phyloP scores from a whole-genome alignment of 2,329 filamentous ascomycete genomes.

The Talaromyces rugulosus region DNA sequence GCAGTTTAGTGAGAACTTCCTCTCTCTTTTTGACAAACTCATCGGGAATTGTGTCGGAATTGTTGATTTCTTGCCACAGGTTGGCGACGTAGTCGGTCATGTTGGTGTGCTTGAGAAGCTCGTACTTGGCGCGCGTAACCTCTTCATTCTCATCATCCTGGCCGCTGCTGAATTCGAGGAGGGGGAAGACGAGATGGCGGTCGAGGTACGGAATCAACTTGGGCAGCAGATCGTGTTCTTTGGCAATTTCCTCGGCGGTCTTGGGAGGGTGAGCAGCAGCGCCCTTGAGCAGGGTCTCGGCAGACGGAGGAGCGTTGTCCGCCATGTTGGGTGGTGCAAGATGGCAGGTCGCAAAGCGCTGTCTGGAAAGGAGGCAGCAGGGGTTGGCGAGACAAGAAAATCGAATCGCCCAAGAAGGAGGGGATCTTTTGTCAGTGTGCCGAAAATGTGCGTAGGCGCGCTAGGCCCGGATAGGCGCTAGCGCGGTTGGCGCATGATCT shows the following conservation, averaged over 20 bases:
- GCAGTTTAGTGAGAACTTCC: conserved; percentile 76
- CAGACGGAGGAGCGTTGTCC: conserved; percentile 46
- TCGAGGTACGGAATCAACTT: conserved; percentile 90
- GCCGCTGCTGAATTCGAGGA: conserved; percentile 85
- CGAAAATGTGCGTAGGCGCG: conserved; percentile 30
- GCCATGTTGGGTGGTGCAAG: conserved; percentile 39
- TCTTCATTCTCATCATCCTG: conserved; percentile 75
- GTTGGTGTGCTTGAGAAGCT: conserved; percentile 93
- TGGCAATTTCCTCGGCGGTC: conserved; percentile 53
- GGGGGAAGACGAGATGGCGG: conserved; percentile 91
- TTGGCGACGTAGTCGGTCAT: conserved; percentile 98
- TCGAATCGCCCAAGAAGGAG: conserved; percentile 3
- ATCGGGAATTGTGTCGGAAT: conserved; percentile 69
- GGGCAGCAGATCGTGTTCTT: conserved; percentile 75
- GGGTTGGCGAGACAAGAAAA: conserved; percentile 16
- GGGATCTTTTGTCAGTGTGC: conserved; percentile 20
- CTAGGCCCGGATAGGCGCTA: conserved; percentile 27
- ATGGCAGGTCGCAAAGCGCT: conserved; percentile 15
- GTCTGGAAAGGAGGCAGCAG: conserved; percentile 11
- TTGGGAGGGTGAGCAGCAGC: conserved; percentile 42
- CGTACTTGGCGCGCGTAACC: conserved; percentile 82
- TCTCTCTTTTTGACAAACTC: conserved; percentile 89
- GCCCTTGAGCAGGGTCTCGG: conserved; percentile 48
- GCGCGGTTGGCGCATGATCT: conserved; percentile 3
- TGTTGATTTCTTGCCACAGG: conserved; percentile 84